Evolutionary conservation across 2,329 filamentous ascomycete genomes (phyloP), one percentile per base, ranked within the genome.

Genomic region (Diaporthe sp.): DNA sequence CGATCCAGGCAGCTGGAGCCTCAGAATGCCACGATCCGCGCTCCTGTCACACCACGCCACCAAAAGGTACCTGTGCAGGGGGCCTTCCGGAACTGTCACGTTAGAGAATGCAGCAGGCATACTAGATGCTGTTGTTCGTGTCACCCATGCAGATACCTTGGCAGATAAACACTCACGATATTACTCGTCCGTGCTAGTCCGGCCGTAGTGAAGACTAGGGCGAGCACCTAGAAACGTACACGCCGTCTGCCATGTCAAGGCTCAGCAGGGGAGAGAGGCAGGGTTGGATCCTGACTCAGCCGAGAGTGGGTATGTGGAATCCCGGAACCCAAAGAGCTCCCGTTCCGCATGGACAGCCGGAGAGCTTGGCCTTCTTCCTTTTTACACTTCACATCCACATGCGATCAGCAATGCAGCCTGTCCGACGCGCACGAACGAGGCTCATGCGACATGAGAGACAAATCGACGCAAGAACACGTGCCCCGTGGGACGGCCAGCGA

Each of bases 351-450:
- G 13, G 63, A 30, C 13, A 50, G 63, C n/a, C 42, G 15, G 32
- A 1, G 32, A n/a, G 27, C n/a, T 27, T 47, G 37, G 58, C n/a
- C 27, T n/a, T 56, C 51, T 39, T 32, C 37, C 22, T 71, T 71
- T 71, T 63, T 71, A 71, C 56, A 71, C 70, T 71, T 71, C 25
- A 53, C 39, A n/a, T 44, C 17, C 37, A 22, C 32, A 32, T 5
- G 37, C 22, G n/a, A 17, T 30, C 39, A 25, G 9, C 27, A 25
- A 61, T n/a, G 42, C 56, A 68, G 27, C 4, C 9, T 32, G 59
- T 44, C 59, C 63, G 22, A 35, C 32, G 10, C 47, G 35, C 32
- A 22, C 47, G 32, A 68, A 12, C 63, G 32, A 53, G 63, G 30
- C 44, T 68, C 56, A 44, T 10, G 44, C 44, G 32, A 44, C 56